A percentile compares a stretch with the other conserved stretches of the same genome.
Evolutionary conservation across 805 yeast genomes (phyloP).

Genomic region (Teunomyces stri): DNA sequence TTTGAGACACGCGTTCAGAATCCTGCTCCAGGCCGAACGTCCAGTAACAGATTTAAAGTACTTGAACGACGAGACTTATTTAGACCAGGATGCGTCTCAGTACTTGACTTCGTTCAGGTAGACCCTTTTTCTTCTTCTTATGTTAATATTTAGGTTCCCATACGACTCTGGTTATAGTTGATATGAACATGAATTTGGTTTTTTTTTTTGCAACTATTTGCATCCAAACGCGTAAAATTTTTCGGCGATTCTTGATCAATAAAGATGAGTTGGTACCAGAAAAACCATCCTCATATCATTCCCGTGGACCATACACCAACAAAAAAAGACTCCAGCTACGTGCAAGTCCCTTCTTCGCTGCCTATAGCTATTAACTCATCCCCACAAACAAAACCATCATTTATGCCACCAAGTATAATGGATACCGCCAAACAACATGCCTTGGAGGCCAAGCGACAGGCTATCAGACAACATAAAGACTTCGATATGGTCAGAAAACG

Average conservation of each 20-base stretch:
- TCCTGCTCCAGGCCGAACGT: conserved; percentile 71
- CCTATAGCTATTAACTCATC: conserved; percentile 33
- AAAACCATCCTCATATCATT: conserved; percentile 14
- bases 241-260: neutral
- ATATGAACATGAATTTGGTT: neutral
- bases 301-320: neutral
- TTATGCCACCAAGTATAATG: conserved; percentile 4
- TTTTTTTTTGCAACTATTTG: conserved; percentile 1
- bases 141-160: neutral
- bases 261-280: conserved; percentile 25
- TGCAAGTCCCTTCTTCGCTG: conserved; percentile 43
- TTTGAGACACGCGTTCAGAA: conserved; percentile 69
- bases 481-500: conserved; percentile 35
- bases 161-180: neutral
- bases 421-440: conserved; percentile 15
- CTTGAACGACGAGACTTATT: conserved; percentile 19
- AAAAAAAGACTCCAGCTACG: conserved; percentile 17
- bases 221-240: conserved; percentile 3
- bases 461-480: conserved; percentile 36
- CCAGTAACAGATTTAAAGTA: conserved; percentile 48
- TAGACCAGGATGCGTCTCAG: neutral
- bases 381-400: conserved; percentile 14
- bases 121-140: no score
- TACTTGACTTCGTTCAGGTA: neutral
- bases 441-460: conserved; percentile 35